Conservation (phyloP, 257 asterid genomes). For the Lithospermum erythrorhizon region DNA sequence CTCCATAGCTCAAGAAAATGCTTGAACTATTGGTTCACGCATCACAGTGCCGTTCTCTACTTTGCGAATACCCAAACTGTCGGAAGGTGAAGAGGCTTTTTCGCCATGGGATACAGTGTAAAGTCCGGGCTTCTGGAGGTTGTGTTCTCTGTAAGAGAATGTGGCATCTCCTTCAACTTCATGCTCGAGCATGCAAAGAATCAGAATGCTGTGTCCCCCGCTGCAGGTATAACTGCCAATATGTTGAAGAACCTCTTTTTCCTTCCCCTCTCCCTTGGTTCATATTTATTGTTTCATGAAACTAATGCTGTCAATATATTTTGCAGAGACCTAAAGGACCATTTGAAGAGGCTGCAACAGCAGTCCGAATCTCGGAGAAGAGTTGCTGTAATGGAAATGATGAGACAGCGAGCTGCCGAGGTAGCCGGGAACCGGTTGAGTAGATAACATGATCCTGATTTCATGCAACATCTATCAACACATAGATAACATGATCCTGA, state of each 20-base stretch:
- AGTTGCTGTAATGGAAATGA: slow-evolving; percentile 76
- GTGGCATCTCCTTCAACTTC: slow-evolving; percentile 99
- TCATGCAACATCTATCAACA: background rate
- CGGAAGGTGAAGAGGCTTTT: slow-evolving; percentile 97
- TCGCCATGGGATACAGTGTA: slow-evolving; percentile 85
- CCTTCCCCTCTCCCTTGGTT: background rate
- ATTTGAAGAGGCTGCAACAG: slow-evolving; percentile 54
- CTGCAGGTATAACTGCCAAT: slow-evolving; percentile 61
- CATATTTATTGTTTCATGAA: background rate
- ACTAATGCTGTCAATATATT: slow-evolving; percentile 1
- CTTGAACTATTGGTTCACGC: slow-evolving; percentile 97
- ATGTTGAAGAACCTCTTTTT: background rate
- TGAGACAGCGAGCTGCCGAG: slow-evolving; percentile 81
- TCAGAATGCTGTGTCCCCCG: slow-evolving; percentile 85
- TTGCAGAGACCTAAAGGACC: slow-evolving; percentile 58
- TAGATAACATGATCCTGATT: background rate
- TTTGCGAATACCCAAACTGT: slow-evolving; percentile 78
- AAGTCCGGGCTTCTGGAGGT: slow-evolving; percentile 80
- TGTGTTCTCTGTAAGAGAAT: slow-evolving; percentile 85
- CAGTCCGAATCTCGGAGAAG: slow-evolving; percentile 72
- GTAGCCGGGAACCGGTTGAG: slow-evolving; percentile 21
- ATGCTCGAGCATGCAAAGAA: slow-evolving; percentile 96
- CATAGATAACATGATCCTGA: background rate
- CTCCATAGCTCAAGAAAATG: slow-evolving; percentile 84
- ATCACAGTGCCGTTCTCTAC: slow-evolving; percentile 69